A percentile compares a stretch with the other conserved stretches of the same genome.
Conservation (phyloP, 495 filamentous ascomycete genomes). For the Ramalina peruviana region DNA sequence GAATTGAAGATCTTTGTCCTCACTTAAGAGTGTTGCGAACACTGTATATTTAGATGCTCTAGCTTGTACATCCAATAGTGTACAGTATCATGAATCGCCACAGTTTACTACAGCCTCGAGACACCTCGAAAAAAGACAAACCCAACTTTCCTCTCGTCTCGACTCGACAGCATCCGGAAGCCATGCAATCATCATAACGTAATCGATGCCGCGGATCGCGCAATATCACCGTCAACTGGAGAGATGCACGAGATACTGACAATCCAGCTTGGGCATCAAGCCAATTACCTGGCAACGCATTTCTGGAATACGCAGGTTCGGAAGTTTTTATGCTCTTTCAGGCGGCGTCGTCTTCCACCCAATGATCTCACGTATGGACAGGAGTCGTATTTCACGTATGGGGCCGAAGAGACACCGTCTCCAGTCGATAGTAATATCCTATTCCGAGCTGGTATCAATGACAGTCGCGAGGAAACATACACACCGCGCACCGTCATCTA, state of each 20-base stretch:
- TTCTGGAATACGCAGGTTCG: slow-evolving; percentile 91
- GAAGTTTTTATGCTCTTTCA: not conserved
- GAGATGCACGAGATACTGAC: slow-evolving; percentile 93
- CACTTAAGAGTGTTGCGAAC: too few relatives aligned
- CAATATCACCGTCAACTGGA: too few relatives aligned
- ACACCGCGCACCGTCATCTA: slow-evolving; percentile 87
- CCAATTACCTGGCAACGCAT: slow-evolving; percentile 91
- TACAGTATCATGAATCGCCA: too few relatives aligned
- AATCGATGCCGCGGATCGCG: too few relatives aligned
- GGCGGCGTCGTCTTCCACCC: not conserved
- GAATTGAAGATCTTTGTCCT: not conserved
- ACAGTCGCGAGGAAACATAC: slow-evolving; percentile 76
- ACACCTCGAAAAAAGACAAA: too few relatives aligned
- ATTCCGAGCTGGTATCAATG: slow-evolving; percentile 76
- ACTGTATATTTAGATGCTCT: too few relatives aligned
- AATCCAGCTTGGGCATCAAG: slow-evolving; percentile 79
- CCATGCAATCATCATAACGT: too few relatives aligned
- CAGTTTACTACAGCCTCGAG: too few relatives aligned
- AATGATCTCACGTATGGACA: slow-evolving; percentile 18
- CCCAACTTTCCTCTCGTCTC: too few relatives aligned
- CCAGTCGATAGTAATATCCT: slow-evolving; percentile 82
- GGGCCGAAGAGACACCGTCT: slow-evolving; percentile 47
- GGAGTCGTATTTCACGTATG: slow-evolving; percentile 98
- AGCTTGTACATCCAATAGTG: too few relatives aligned
- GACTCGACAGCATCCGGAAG: too few relatives aligned